Evolutionary conservation across 176 grass and related monocot species (phyloP).

Genomic region (Thinopyrum elongatum): DNA sequence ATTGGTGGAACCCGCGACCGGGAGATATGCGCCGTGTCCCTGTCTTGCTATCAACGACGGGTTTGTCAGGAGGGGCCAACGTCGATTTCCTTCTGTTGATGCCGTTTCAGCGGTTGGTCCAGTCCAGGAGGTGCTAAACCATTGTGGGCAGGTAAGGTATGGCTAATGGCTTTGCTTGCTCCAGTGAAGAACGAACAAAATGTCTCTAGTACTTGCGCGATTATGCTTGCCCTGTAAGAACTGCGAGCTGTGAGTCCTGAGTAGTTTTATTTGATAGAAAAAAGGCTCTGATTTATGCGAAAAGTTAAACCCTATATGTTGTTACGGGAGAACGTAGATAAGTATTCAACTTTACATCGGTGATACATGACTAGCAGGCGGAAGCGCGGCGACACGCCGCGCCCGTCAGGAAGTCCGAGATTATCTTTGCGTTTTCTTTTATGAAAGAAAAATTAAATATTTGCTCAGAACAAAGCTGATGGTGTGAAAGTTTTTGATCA

Average conservation of each 20-base stretch:
- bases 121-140: background rate
- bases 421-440: no score
- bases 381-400: no score
- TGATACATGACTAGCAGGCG: no score
- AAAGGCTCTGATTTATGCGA: background rate
- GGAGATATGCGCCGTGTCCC: background rate
- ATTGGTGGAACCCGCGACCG: background rate
- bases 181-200: background rate
- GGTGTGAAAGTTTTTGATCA: no score
- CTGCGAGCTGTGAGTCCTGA: background rate
- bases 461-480: no score
- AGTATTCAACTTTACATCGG: no score
- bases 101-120: background rate
- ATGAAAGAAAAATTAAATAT: no score
- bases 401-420: no score
- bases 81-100: no score
- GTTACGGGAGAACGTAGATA: no score
- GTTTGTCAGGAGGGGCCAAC: background rate
- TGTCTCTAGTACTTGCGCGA: background rate
- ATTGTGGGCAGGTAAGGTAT: background rate
- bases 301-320: background rate
- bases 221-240: background rate
- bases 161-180: background rate
- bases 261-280: no score
- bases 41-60: background rate